Base-by-base conservation (phyloP, 179 eudicot genomes). In the Beta corolliflora region DNA sequence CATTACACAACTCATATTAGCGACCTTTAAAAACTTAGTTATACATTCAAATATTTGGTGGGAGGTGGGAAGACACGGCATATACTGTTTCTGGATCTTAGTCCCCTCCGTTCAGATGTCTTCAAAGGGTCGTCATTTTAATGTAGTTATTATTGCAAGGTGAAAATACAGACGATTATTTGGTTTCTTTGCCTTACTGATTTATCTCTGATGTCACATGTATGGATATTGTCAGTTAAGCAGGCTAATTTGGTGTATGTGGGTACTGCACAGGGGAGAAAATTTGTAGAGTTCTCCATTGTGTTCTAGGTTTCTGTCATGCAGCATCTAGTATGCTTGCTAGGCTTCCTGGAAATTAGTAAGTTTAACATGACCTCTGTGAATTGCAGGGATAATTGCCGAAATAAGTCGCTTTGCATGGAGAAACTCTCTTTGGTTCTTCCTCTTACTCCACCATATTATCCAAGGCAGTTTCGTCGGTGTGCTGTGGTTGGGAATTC, bases 401-500 rank as follows among this genome's bases (percentile, higher is more conserved):
- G 85, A 83, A 94, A 96, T 80, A 92, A 89, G 83, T 88, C 96
- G 77, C 93, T 94, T 75, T 96, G 99, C 86, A 79, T 90, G 93
- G 99, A 96, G 81, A 96, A 94, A 79, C 99, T 96, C 61, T 96
- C 99, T 73, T 85, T 91, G 67, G 96, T 92, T 53, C 97, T 96
- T 75, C 99, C 98, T 58, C 87, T 91, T 75, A 85, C 88, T 79
- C 93, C 99, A 56, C 98, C 99, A 31, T 91, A 89, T 87, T 82
- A 89, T 61, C 98, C 99, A 45, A 93, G 85, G 84, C 97, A 96
- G 83, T 92, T 89, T 83, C 89, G 88, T 52, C 86, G 89, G 59
- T 96, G 99, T 82, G 98, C 98, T 79, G 99, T 94, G 71, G 88
- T 96, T 79, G 99, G 99, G 52, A 96, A 96, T 88, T 96, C 99